Evolutionary conservation across 1,284 basidiomycete species (phyloP).

Genomic region (Dichomitus squalens): DNA sequence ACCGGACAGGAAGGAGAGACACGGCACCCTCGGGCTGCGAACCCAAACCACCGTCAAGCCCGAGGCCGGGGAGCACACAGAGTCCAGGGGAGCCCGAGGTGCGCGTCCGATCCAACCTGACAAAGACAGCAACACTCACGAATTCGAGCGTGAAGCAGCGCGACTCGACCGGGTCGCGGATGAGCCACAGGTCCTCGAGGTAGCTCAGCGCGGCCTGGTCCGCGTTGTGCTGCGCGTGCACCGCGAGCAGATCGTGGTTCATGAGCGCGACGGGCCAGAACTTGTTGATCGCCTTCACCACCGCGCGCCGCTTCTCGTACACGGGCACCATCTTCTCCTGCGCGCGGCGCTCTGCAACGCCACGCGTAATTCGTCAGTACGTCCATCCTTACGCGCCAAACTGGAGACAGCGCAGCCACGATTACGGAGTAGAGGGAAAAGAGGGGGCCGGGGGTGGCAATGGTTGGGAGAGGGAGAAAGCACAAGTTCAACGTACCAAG

Average conservation of each 20-base stretch:
- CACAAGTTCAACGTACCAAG: slow-evolving; percentile 58
- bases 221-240: slow-evolving; percentile 66
- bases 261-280: slow-evolving; percentile 82
- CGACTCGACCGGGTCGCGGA: slow-evolving; percentile 63
- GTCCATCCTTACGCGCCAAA: background rate
- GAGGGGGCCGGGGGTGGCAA: background rate
- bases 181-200: slow-evolving; percentile 80
- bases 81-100: background rate
- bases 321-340: slow-evolving; percentile 57
- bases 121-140: slow-evolving; percentile 48
- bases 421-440: background rate
- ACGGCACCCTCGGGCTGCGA: background rate
- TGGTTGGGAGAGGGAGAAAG: background rate
- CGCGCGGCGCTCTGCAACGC: slow-evolving; percentile 58
- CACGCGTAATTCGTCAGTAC: slow-evolving; percentile 8
- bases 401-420: background rate
- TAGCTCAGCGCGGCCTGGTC: slow-evolving; percentile 77
- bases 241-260: slow-evolving; percentile 62
- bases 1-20: background rate
- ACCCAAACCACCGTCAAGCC: background rate
- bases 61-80: background rate
- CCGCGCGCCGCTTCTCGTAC: slow-evolving; percentile 68
- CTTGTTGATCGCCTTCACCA: slow-evolving; percentile 65
- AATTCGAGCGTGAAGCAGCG: slow-evolving; percentile 80
- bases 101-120: background rate